A percentile compares a stretch with the other conserved stretches of the same genome.
Evolutionary conservation across 2,329 filamentous ascomycete genomes (phyloP).

Genomic region (Pyrenophora tritici-repentis): DNA sequence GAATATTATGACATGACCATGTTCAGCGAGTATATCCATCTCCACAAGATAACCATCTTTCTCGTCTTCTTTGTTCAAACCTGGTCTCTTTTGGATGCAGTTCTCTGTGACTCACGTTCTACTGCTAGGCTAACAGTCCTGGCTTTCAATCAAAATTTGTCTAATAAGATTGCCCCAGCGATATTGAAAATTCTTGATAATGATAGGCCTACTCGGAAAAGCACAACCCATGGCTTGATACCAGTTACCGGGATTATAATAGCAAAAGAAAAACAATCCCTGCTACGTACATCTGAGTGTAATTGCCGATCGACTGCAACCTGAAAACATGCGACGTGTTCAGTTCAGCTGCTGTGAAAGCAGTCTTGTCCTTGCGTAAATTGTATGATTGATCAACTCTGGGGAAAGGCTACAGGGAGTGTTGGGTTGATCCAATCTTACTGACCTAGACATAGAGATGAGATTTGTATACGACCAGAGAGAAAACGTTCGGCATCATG

Average conservation of each 20-base stretch:
- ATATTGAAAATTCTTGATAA: too few relatives aligned
- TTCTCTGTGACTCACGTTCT: too few relatives aligned
- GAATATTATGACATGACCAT: not conserved
- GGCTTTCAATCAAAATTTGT: too few relatives aligned
- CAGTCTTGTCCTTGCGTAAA: constrained; percentile 2
- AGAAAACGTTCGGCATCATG: too few relatives aligned
- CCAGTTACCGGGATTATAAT: constrained; percentile 18
- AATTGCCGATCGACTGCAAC: constrained; percentile 29
- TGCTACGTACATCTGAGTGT: constrained; percentile 26
- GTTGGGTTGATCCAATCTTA: not conserved
- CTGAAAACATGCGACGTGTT: constrained; percentile 16
- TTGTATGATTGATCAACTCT: not conserved
- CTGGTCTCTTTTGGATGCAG: too few relatives aligned
- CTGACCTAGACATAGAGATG: too few relatives aligned
- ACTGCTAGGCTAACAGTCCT: too few relatives aligned
- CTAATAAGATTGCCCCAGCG: too few relatives aligned
- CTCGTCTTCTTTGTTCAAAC: too few relatives aligned
- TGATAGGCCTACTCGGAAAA: constrained; percentile 1
- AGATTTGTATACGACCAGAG: too few relatives aligned
- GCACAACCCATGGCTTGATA: constrained; percentile 3
- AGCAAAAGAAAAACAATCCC: constrained; percentile 1
- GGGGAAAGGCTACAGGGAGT: not conserved
- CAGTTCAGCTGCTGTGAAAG: constrained; percentile 17
- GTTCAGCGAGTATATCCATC: not conserved
- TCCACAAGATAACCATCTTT: too few relatives aligned